Evolutionary conservation across 2,329 filamentous ascomycete species (phyloP).

Genomic region (Claviceps sp.): DNA sequence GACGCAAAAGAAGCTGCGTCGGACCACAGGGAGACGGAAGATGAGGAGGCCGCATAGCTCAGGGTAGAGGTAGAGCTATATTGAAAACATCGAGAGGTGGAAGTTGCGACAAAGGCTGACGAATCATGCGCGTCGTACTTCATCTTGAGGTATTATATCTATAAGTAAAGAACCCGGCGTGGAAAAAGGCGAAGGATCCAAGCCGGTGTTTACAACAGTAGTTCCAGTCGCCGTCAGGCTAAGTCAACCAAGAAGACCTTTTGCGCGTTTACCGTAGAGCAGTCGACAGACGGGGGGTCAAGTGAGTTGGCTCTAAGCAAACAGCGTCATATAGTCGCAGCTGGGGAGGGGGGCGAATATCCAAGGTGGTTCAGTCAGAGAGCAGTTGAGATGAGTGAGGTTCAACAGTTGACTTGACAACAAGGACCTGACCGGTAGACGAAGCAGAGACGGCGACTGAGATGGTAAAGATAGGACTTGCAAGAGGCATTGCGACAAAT

Average conservation of each 20-base stretch:
- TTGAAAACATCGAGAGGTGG: conserved; percentile 32
- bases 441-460: conserved; percentile 51
- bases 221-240: conserved; percentile 43
- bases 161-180: conserved; percentile 14
- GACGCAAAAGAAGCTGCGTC: conserved; percentile 56
- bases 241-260: conserved; percentile 36
- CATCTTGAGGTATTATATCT: conserved; percentile 38
- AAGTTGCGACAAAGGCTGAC: conserved; percentile 34
- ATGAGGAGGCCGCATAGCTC: conserved; percentile 63
- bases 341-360: conserved; percentile 22
- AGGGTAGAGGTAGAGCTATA: conserved; percentile 59
- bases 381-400: conserved; percentile 27
- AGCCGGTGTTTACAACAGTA: conserved; percentile 14
- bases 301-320: conserved; percentile 23
- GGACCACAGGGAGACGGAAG: conserved; percentile 67
- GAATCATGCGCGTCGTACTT: conserved; percentile 38
- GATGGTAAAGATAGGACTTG: conserved; percentile 30
- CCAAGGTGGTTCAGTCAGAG: conserved; percentile 22
- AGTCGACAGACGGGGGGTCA: conserved; percentile 20
- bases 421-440: conserved; percentile 45
- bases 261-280: conserved; percentile 17
- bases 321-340: conserved; percentile 21
- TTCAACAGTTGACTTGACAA: conserved; percentile 34
- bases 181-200: conserved; percentile 12
- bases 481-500: conserved; percentile 45